Percentiles rank a stretch among this genome's conserved stretches.
Conservation (phyloP, 139 green algal genomes). For the Chlorella sp. region DNA sequence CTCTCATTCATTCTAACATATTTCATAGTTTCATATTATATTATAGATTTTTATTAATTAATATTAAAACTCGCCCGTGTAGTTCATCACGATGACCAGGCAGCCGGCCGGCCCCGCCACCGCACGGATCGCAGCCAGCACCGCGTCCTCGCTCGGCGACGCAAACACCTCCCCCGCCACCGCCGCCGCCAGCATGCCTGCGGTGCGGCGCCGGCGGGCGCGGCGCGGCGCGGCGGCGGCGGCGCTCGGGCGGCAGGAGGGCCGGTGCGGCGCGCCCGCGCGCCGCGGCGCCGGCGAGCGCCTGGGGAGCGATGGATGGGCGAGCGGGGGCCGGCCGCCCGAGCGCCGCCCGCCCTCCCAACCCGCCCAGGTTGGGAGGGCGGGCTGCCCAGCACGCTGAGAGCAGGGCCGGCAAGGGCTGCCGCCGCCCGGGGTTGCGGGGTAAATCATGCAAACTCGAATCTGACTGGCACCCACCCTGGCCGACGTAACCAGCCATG, state of each 20-base stretch:
- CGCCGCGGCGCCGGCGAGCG: too few species aligned
- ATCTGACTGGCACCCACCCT: neutral
- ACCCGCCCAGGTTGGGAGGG: neutral
- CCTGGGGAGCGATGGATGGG: too few species aligned
- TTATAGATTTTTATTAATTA: too few species aligned
- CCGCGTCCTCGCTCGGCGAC: slow-evolving; percentile 71
- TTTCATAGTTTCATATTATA: too few species aligned
- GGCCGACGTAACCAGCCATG: slow-evolving; percentile 80
- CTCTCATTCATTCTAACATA: too few species aligned
- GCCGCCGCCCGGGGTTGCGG: neutral
- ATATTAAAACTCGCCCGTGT: too few species aligned
- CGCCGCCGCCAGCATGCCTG: slow-evolving; percentile 87
- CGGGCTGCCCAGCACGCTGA: neutral
- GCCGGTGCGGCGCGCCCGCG: too few species aligned
- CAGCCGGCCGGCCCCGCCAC: slow-evolving; percentile 60
- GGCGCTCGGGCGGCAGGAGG: too few species aligned
- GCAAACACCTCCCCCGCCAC: slow-evolving; percentile 91
- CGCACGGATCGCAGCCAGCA: slow-evolving; percentile 80
- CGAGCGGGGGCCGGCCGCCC: too few species aligned
- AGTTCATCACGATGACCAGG: slow-evolving; percentile 88
- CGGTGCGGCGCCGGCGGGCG: neutral
- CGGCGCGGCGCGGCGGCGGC: too few species aligned
- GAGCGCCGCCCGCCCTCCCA: too few species aligned
- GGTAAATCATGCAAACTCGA: neutral
- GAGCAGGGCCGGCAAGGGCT: neutral